A percentile compares a stretch with the other conserved stretches of the same genome.
Conservation (phyloP, 176 grass and related monocot genomes). For the Dactylis glomerata region DNA sequence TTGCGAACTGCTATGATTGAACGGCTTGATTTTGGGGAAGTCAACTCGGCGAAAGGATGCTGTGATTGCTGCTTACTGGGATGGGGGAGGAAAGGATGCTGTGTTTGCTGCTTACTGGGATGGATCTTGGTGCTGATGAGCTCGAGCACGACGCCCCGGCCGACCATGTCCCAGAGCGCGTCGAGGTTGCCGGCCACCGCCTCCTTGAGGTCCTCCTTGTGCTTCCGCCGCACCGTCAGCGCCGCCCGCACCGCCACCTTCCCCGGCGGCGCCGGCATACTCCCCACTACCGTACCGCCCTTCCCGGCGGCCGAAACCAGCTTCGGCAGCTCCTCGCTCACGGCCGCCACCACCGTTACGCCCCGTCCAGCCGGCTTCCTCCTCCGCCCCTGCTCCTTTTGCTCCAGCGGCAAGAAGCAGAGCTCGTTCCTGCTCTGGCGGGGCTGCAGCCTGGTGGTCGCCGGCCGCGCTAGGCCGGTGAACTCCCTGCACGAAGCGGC, state of each 20-base stretch:
- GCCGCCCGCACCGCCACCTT: conserved; percentile 71
- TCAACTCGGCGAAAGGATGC: conserved; percentile 2
- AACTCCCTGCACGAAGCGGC: conserved; percentile 47
- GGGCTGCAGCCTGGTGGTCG: background rate
- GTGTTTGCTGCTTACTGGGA: conserved; percentile 47
- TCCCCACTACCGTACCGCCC: background rate
- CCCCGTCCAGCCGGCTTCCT: background rate
- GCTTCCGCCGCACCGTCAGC: conserved; percentile 89
- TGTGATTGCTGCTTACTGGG: conserved; percentile 48
- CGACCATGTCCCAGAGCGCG: conserved; percentile 82
- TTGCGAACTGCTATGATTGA: background rate
- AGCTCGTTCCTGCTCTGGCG: conserved; percentile 29
- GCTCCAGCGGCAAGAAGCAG: conserved; percentile 18
- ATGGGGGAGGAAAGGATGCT: background rate
- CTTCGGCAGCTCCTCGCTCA: conserved; percentile 70
- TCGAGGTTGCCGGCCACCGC: conserved; percentile 74
- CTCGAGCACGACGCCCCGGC: conserved; percentile 74
- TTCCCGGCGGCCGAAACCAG: conserved; percentile 28
- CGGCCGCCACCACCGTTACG: conserved; percentile 50
- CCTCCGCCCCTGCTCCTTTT: background rate
- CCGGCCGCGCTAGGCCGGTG: background rate
- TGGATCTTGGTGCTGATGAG: conserved; percentile 93
- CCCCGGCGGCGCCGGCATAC: background rate
- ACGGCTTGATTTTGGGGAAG: background rate
- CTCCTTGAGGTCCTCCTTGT: conserved; percentile 95